These are phyloP conservation scores for Aspergillus sojae DNA, from an alignment of 2,329 filamentous ascomycete species.

Conservation along the genomic window DNA sequence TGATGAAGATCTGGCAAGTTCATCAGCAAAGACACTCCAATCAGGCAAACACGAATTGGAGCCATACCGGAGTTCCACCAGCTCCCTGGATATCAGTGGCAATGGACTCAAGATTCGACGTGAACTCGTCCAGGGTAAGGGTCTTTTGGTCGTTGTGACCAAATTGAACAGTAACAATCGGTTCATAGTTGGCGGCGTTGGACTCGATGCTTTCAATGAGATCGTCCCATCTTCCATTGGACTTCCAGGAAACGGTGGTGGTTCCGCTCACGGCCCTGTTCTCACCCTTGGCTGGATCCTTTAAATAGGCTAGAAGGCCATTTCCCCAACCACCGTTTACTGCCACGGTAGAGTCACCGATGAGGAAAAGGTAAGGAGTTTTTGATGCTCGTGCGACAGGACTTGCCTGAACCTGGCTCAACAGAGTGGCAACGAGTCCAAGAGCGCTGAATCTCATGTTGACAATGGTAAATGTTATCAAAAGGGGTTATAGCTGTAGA, in stretches of 20 bases:
- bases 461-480: too few species aligned
- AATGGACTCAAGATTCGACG: slow-evolving; percentile 10
- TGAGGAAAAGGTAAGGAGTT: slow-evolving; percentile 12
- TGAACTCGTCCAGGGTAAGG: slow-evolving; percentile 7
- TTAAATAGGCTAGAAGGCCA: slow-evolving; percentile 10
- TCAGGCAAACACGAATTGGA: fast-evolving
- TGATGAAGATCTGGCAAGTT: slow-evolving; percentile 10
- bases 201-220: slow-evolving; percentile 1
- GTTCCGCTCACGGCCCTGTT: slow-evolving; percentile 16
- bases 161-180: slow-evolving; percentile 19
- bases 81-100: slow-evolving; percentile 10
- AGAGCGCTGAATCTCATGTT: neutral
- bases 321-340: slow-evolving; percentile 17
- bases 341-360: slow-evolving; percentile 18
- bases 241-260: slow-evolving; percentile 13
- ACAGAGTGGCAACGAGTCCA: neutral
- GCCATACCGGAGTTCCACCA: slow-evolving; percentile 12
- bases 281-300: slow-evolving; percentile 8
- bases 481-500: neutral
- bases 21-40: too few species aligned
- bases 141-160: slow-evolving; percentile 20
- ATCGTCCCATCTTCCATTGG: slow-evolving; percentile 14
- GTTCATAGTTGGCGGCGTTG: slow-evolving; percentile 3
- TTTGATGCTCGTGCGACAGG: neutral
- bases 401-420: neutral